Conservation (phyloP, 1,284 basidiomycete species). For the Puccinia horiana region DNA sequence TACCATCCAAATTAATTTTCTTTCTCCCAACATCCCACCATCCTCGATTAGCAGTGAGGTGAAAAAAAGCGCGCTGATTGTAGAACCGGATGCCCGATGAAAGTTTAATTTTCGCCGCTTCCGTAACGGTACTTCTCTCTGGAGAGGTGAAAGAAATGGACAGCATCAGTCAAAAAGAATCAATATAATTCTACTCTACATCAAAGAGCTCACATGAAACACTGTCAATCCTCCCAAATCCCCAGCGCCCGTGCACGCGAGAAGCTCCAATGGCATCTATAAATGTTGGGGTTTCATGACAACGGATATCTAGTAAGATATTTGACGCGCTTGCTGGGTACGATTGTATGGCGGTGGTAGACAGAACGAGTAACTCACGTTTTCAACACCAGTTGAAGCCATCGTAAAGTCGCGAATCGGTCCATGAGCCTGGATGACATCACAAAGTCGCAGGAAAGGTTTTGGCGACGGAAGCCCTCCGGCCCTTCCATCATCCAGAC, state of each 20-base stretch:
- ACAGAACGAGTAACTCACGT: conserved; percentile 16
- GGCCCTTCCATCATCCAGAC: conserved; percentile 14
- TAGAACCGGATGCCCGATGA: background rate
- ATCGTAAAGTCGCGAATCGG: conserved; percentile 47
- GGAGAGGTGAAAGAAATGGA: background rate
- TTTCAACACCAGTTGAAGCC: conserved; percentile 23
- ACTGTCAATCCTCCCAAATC: conserved; percentile 46
- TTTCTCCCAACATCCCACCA: conserved; percentile 1
- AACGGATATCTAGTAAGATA: background rate
- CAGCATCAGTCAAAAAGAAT: background rate
- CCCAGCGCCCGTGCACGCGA: conserved; percentile 36
- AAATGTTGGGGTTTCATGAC: background rate
- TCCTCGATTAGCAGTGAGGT: background rate
- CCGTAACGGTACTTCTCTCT: conserved; percentile 37
- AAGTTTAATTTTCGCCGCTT: conserved; percentile 23
- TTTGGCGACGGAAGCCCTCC: background rate
- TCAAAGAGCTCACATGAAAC: conserved; percentile 22
- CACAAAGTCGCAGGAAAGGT: conserved; percentile 22
- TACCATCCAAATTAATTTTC: conserved; percentile 21
- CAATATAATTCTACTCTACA: background rate
- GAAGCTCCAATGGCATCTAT: conserved; percentile 36
- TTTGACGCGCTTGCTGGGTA: background rate
- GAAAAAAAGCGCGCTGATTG: conserved; percentile 21
- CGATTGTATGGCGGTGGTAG: background rate
- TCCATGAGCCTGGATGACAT: conserved; percentile 34